Percentiles rank a stretch among this genome's conserved stretches.
Evolutionary conservation across 768 basidiomycete species (phyloP).

Genomic region (Leucosporidium creatinivorum): DNA sequence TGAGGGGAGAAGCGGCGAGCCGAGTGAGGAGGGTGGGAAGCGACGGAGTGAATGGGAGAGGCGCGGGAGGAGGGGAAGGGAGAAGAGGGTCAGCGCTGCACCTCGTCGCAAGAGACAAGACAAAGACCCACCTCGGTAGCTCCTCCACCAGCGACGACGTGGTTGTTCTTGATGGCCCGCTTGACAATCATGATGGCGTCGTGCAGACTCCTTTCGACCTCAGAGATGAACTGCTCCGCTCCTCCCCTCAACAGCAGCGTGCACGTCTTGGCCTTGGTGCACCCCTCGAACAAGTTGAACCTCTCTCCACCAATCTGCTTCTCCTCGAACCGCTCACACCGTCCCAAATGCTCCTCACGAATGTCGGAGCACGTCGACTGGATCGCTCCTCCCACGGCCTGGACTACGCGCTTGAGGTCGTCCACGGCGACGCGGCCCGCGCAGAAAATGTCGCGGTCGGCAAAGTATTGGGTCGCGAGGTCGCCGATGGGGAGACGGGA

Average conservation of each 20-base stretch:
- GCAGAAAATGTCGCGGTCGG: conserved; percentile 97
- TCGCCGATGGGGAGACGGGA: conserved; percentile 98
- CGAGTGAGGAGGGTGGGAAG: neutral
- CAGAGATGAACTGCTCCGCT: conserved; percentile 97
- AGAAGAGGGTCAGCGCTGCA: neutral
- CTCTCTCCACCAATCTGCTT: conserved; percentile 92
- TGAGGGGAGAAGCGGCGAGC: neutral
- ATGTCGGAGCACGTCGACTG: conserved; percentile 97
- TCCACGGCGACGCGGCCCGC: conserved; percentile 87
- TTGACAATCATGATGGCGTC: conserved; percentile 99
- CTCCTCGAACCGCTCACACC: conserved; percentile 89
- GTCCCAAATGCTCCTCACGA: conserved; percentile 73
- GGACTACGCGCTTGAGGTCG: conserved; percentile 86
- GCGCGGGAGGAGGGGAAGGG: neutral
- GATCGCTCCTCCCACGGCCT: conserved; percentile 88
- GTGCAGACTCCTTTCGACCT: conserved; percentile 93
- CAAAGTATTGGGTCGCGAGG: conserved; percentile 98
- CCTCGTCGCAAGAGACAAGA: neutral
- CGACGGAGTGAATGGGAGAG: no score
- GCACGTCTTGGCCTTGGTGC: conserved; percentile 89
- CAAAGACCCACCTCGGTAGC: conserved; percentile 72
- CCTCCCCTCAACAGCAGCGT: conserved; percentile 90
- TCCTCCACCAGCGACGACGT: conserved; percentile 95
- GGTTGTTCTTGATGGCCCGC: conserved; percentile 86
- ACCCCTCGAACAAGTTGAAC: conserved; percentile 90